Evolutionary conservation across 805 yeast genomes (phyloP).

Genomic region (Priceomyces haplophilus): DNA sequence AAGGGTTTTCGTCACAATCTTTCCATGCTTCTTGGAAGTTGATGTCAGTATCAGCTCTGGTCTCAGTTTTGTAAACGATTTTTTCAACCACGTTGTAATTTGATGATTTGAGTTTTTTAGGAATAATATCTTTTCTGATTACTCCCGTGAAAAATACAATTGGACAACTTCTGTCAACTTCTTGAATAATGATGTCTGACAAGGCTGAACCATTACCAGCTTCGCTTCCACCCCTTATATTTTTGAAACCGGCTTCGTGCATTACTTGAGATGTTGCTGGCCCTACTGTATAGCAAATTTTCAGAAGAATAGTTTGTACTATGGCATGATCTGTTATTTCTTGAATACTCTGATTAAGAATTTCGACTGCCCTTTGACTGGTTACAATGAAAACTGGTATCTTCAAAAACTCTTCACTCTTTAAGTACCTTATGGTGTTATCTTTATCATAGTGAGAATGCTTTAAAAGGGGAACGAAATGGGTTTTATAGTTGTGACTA

Average conservation of each 20-base stretch:
- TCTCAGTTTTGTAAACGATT: conserved; percentile 67
- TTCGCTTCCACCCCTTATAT: conserved; percentile 65
- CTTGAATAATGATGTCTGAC: conserved; percentile 56
- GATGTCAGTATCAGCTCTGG: conserved; percentile 44
- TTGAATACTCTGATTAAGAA: conserved; percentile 48
- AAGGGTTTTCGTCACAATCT: conserved; percentile 26
- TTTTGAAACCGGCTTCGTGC: conserved; percentile 56
- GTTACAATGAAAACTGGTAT: conserved; percentile 68
- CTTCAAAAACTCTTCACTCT: conserved; percentile 38
- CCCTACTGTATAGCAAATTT: conserved; percentile 82
- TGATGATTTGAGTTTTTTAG: conserved; percentile 47
- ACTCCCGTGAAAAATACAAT: conserved; percentile 83
- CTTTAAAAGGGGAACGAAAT: conserved; percentile 70
- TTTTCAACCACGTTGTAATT: conserved; percentile 53
- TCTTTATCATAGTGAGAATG: conserved; percentile 56
- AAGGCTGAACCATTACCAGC: conserved; percentile 81
- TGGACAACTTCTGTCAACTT: conserved; percentile 28
- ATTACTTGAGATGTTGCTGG: conserved; percentile 76
- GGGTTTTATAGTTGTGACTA: conserved; percentile 36
- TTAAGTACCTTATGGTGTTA: conserved; percentile 44
- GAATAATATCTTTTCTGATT: conserved; percentile 77
- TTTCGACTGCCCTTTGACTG: conserved; percentile 89
- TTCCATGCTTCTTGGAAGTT: conserved; percentile 24
- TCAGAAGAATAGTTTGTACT: conserved; percentile 33
- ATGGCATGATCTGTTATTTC: conserved; percentile 15